Evolutionary conservation across 2,329 filamentous ascomycete genomes (phyloP).

Genomic region (Ascosphaera apis): DNA sequence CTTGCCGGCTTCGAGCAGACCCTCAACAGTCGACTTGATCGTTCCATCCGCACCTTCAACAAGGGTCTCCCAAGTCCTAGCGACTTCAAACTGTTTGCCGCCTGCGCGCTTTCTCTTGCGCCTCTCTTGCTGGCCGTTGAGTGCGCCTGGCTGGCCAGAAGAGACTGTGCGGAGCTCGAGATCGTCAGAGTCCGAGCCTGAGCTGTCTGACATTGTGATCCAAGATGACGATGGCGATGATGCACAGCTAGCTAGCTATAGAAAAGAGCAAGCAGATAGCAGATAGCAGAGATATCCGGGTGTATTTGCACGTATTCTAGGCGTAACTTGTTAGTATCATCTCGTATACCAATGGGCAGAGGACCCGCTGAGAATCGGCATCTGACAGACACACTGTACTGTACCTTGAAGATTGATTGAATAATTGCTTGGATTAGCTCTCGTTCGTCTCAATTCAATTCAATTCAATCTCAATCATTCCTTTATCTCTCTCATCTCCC

Average conservation of each 20-base stretch:
- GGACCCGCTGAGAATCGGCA: no score
- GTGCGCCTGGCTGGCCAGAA: background rate
- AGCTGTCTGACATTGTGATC: slow-evolving; percentile 1
- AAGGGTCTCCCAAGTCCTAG: slow-evolving; percentile 40
- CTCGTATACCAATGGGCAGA: no score
- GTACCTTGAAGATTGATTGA: no score
- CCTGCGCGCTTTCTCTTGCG: slow-evolving; percentile 17
- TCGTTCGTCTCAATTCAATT: no score
- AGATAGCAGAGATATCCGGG: background rate
- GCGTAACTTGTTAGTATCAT: no score
- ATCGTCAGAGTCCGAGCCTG: slow-evolving; percentile 6
- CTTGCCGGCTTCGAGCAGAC: slow-evolving; percentile 60
- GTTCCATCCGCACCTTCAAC: slow-evolving; percentile 60
- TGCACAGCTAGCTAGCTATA: no score
- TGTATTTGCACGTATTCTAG: no score
- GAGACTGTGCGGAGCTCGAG: slow-evolving; percentile 2
- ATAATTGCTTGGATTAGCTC: no score
- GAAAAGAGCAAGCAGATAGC: no score
- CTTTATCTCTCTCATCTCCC: slow-evolving; percentile 1
- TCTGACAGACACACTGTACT: no score
- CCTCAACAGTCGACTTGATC: slow-evolving; percentile 47
- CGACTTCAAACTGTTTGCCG: slow-evolving; percentile 23
- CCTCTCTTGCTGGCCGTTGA: slow-evolving; percentile 8
- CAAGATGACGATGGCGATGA: no score
- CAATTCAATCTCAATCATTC: slow-evolving; percentile 7